Base-by-base conservation (phyloP, 2,329 filamentous ascomycete genomes). In the Apiospora phragmitis region DNA sequence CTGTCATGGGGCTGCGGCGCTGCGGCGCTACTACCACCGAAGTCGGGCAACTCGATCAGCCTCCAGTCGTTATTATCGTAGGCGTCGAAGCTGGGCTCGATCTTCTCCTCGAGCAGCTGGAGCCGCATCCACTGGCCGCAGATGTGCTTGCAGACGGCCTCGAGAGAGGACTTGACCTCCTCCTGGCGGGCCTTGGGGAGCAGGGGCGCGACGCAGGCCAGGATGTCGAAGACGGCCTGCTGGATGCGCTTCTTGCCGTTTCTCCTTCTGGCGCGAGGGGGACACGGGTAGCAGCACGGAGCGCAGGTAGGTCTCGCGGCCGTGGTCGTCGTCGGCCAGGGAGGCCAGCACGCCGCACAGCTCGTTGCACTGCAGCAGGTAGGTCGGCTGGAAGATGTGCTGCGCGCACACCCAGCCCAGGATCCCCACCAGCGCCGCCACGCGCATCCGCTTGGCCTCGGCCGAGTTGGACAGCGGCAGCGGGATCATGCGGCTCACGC, bases 321-420 rank as follows among this genome's bases (percentile, higher is more conserved):
- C 65, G 26, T 67, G 41, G 65, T 67, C 42, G 65, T 67, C 65
- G 42, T 67, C 65, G 26, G 41, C 65, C 41, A 67, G 42, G 2
- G 65, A 43, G 18, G 42, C 65, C 65, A 67, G 42, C 42, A 67
- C 26, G 26, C 45, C 42, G 42, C 42, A 43, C 24, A 67, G 42
- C 65, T 65, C 16, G 29, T 21, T 45, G 8, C 72, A 35, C 8
- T 49, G 51, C 3, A 70, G 24, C 18, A 81, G 67, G 68, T 81
- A 80, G 1, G 73, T 77, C 3, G 79, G 79, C 47, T 81, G 78
- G 71, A 82, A 81, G 42, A 82, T 75, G 45, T 78, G 70, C 32
- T 76, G 69, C 55, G 73, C 69, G 5, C 82, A 72, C 49, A 80
- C 74, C 11, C 72, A 68, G 0, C 75, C 73, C 3, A 82, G 51